Base-by-base conservation (phyloP, 2,329 filamentous ascomycete genomes). In the Nemania bipapillata region DNA sequence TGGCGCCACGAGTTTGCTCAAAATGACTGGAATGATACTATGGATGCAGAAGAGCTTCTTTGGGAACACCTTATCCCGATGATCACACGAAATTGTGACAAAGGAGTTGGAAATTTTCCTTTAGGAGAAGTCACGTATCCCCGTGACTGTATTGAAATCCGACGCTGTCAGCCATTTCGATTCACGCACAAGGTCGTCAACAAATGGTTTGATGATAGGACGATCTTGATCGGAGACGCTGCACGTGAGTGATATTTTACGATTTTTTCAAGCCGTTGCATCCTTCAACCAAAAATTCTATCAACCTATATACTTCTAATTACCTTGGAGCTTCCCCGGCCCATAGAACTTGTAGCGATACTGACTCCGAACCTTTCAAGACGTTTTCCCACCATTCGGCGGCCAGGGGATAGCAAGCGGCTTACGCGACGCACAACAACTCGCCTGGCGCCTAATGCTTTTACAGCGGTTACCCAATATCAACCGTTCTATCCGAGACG, bases 371-470 rank as follows among this genome's bases (percentile, higher is more conserved):
- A 24, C 8, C 5, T 30, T 20, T 35, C 28, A 42, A 65, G 62
- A 66, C n/a, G 85, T 86, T 4, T 86, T 86, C 65, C 85, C 84
- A 4, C 84, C 84, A 2, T 86, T 81, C 65, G 79, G 77, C 3
- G 79, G 78, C 0, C 80, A 81, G 66, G 80, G 79, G 2, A 80
- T 81, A 37, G 77, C 78, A 15, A 76, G 75, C 20, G 79, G 79
- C 15, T 70, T 81, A 28, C 72, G 79, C 2, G 80, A 81, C 58
- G 79, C 79, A 9, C 74, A 77, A 8, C 71, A 76, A 28, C 72
- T 81, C 1, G 76, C 73, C 20, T 81, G 80, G 80, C 76, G 79
- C 1, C 73, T 81, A 3, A 56, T 68, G 26, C 26, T 74, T n/a
- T 62, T 75, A 7, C 67, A 66, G n/a, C 68, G 62, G 9, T 37